Evolutionary conservation across 805 yeast genomes (phyloP).

Genomic region (Debaryomyces maramus): DNA sequence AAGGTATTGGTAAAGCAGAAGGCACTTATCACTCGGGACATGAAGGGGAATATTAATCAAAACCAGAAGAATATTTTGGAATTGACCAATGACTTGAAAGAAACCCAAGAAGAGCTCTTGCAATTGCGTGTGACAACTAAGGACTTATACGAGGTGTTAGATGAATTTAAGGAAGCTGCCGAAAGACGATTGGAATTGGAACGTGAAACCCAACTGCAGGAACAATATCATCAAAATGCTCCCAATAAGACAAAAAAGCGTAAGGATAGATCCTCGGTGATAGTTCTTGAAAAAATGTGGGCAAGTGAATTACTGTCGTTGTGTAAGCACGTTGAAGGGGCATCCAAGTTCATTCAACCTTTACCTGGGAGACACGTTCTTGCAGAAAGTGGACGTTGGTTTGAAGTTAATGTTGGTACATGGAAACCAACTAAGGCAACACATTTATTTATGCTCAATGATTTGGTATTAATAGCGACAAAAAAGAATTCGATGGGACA

Average conservation of each 20-base stretch:
- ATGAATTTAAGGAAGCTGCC: slow-evolving; percentile 60
- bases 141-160: slow-evolving; percentile 59
- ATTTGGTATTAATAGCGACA: slow-evolving; percentile 71
- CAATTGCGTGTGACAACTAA: slow-evolving; percentile 58
- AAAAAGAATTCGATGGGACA: slow-evolving; percentile 41
- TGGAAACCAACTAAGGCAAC: slow-evolving; percentile 76
- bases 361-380: slow-evolving; percentile 79
- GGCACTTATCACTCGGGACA: slow-evolving; percentile 52
- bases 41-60: slow-evolving; percentile 57
- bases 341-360: slow-evolving; percentile 74
- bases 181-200: slow-evolving; percentile 54
- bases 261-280: slow-evolving; percentile 65
- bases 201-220: slow-evolving; percentile 19
- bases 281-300: slow-evolving; percentile 81
- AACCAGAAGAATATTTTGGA: slow-evolving; percentile 62
- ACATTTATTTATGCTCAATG: slow-evolving; percentile 76
- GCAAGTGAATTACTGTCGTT: slow-evolving; percentile 65
- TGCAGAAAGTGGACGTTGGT: slow-evolving; percentile 82
- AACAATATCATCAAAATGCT: slow-evolving; percentile 4
- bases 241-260: slow-evolving; percentile 23
- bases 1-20: slow-evolving; percentile 52
- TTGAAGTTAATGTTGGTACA: slow-evolving; percentile 80
- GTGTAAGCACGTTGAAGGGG: slow-evolving; percentile 87
- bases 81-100: slow-evolving; percentile 58
- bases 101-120: slow-evolving; percentile 65